These are phyloP conservation scores for Conringia planisiliqua DNA, from an alignment of 345 rosid species.

Conservation along the genomic window DNA sequence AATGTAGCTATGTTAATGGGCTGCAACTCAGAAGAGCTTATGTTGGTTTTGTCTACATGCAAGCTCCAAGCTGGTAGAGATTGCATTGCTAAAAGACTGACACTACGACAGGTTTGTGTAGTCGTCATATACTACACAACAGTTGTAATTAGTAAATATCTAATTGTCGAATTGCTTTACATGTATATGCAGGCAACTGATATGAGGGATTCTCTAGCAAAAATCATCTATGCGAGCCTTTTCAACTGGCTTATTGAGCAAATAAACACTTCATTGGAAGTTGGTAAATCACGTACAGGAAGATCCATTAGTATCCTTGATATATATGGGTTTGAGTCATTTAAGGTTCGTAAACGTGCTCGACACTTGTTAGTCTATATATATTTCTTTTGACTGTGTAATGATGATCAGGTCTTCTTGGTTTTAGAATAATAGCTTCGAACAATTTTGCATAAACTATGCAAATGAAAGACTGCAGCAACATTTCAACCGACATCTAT, in stretches of 20 bases:
- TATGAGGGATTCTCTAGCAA: constrained; percentile 78
- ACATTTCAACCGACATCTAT: constrained; percentile 79
- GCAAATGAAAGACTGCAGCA: constrained; percentile 97
- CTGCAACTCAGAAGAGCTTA: constrained; percentile 53
- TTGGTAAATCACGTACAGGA: constrained; percentile 45
- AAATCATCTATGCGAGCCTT: constrained; percentile 68
- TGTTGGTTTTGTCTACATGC: constrained; percentile 60
- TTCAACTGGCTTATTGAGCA: constrained; percentile 90
- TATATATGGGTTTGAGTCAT: constrained; percentile 88
- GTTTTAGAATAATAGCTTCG: constrained; percentile 87
- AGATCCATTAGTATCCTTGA: constrained; percentile 86
- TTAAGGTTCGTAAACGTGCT: constrained; percentile 45
- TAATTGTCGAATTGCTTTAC: neutral
- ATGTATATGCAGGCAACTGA: constrained; percentile 60
- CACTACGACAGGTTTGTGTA: constrained; percentile 66
- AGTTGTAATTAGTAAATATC: neutral
- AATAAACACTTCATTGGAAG: constrained; percentile 63
- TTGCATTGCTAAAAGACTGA: constrained; percentile 58
- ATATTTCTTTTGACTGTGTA: constrained; percentile 11
- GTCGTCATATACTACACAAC: neutral
- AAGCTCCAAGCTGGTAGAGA: constrained; percentile 72
- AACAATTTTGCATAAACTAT: constrained; percentile 91
- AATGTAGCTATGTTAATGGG: constrained; percentile 71
- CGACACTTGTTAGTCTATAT: neutral
- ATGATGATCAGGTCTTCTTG: neutral